Percentiles rank a stretch among this genome's conserved stretches.
Conservation (phyloP, 495 filamentous ascomycete species). For the Penicillium argentinense region DNA sequence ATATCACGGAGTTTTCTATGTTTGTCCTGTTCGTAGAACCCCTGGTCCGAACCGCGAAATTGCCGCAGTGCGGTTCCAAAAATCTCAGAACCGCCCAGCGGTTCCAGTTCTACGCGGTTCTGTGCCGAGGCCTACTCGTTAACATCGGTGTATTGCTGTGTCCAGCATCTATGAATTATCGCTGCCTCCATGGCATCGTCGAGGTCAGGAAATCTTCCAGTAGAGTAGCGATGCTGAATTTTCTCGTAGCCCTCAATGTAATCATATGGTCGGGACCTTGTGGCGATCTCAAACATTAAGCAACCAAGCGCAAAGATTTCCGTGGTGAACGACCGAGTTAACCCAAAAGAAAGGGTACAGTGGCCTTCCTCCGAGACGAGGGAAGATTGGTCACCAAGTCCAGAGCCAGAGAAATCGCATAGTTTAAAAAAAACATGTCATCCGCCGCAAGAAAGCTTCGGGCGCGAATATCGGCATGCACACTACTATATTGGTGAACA, state of each 20-base stretch:
- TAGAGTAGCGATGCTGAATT: constrained; percentile 8
- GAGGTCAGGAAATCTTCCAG: constrained; percentile 11
- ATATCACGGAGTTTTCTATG: no score
- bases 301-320: constrained; percentile 25
- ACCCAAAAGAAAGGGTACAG: constrained; percentile 7
- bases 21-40: no score
- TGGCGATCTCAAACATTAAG: constrained; percentile 18
- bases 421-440: constrained; percentile 30
- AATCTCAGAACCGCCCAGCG: no score
- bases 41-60: no score
- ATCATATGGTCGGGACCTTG: constrained; percentile 12
- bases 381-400: constrained; percentile 3
- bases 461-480: constrained; percentile 32
- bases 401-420: constrained; percentile 26
- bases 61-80: no score
- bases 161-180: constrained; percentile 24
- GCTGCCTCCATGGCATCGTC: constrained; percentile 8
- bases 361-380: constrained; percentile 15
- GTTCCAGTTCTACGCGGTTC: no score
- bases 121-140: no score
- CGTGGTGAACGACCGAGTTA: constrained; percentile 9
- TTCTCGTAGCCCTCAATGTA: constrained; percentile 13
- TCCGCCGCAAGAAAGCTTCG: constrained; percentile 33
- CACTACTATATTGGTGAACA: constrained; percentile 16
- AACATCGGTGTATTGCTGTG: constrained; percentile 17